Evolutionary conservation across 2,329 filamentous ascomycete genomes (phyloP).

Genomic region (Talaromyces pinophilus): DNA sequence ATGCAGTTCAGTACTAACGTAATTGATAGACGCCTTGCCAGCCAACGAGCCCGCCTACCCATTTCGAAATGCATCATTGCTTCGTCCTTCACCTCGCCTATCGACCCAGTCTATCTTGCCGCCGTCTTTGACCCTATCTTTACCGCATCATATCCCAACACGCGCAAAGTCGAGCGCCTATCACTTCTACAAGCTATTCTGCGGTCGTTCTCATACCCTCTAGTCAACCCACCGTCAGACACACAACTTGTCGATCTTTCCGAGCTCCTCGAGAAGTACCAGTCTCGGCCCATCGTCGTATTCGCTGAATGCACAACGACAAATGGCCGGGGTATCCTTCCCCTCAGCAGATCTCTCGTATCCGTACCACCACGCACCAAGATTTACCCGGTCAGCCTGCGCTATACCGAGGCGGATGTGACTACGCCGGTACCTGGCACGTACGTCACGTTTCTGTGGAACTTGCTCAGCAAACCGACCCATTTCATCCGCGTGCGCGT

Average conservation of each 20-base stretch:
- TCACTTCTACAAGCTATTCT: slow-evolving; percentile 74
- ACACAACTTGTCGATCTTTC: slow-evolving; percentile 61
- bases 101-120: slow-evolving; percentile 91
- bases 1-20: background rate
- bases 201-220: slow-evolving; percentile 67
- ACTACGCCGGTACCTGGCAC: slow-evolving; percentile 82
- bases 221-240: slow-evolving; percentile 48
- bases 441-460: slow-evolving; percentile 78
- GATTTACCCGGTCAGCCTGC: slow-evolving; percentile 87
- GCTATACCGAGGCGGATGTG: slow-evolving; percentile 85
- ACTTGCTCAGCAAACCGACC: slow-evolving; percentile 76
- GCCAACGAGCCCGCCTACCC: slow-evolving; percentile 74
- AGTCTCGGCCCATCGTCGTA: slow-evolving; percentile 74
- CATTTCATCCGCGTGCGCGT: slow-evolving; percentile 91
- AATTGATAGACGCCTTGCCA: slow-evolving; percentile 62
- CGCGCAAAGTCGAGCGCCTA: slow-evolving; percentile 71
- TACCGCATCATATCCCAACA: slow-evolving; percentile 76
- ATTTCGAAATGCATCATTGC: slow-evolving; percentile 80
- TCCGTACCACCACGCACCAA: slow-evolving; percentile 64
- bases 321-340: slow-evolving; percentile 86
- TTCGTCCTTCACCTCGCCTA: slow-evolving; percentile 85
- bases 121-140: slow-evolving; percentile 97
- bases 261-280: slow-evolving; percentile 66
- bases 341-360: slow-evolving; percentile 74
- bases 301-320: slow-evolving; percentile 95